phyloP scores from a whole-genome alignment of 1,284 basidiomycete species.

The Rhodotorula sp. region DNA sequence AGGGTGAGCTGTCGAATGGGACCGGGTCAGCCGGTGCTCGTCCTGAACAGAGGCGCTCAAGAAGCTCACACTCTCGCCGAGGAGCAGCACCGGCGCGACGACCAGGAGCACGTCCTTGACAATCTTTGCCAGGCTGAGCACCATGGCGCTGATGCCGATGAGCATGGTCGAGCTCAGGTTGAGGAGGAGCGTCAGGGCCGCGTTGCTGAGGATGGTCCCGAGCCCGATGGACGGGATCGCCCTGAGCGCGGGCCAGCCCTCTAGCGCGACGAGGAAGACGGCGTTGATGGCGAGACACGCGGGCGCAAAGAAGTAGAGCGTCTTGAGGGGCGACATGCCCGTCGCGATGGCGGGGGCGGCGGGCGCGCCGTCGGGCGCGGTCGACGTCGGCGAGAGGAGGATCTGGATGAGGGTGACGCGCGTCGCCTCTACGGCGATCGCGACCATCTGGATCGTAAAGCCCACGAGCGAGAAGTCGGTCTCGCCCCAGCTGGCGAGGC shows the following conservation, averaged over 20 bases:
- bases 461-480: conserved; percentile 32
- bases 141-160: conserved; percentile 37
- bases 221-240: conserved; percentile 31
- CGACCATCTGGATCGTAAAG: conserved; percentile 38
- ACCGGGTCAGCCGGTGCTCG: neutral
- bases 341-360: neutral
- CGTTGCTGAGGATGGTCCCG: conserved; percentile 30
- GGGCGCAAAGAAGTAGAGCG: conserved; percentile 38
- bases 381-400: conserved; percentile 20
- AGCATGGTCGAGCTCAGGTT: conserved; percentile 40
- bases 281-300: conserved; percentile 37
- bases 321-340: conserved; percentile 40
- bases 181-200: conserved; percentile 38
- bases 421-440: conserved; percentile 43
- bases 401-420: conserved; percentile 45
- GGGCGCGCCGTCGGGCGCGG: neutral
- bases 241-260: conserved; percentile 34
- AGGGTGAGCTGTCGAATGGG: conserved; percentile 13
- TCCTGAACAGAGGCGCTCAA: neutral
- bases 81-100: conserved; percentile 24
- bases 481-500: conserved; percentile 35
- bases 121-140: conserved; percentile 38
- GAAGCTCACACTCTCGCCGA: conserved; percentile 31
- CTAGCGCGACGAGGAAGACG: conserved; percentile 36
- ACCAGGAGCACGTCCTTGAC: conserved; percentile 42